Conservation (phyloP, 108 stramenopile species). For the Fragilaria crotonensis region DNA sequence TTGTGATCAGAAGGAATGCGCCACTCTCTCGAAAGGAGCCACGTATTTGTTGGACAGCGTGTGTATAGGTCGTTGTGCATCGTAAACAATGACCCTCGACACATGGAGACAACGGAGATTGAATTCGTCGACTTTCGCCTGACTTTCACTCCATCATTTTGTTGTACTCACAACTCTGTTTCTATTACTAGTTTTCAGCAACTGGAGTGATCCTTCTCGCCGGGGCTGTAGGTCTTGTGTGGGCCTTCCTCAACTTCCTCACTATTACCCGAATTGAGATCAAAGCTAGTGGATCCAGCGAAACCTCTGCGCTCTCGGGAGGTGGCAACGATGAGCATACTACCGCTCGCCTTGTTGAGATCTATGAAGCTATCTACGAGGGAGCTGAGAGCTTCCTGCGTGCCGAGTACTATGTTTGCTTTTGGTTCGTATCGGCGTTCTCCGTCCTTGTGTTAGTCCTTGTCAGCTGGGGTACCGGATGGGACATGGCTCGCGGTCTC, state of each 20-base stretch:
- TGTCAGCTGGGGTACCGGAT: conserved; percentile 81
- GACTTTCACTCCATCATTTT: neutral
- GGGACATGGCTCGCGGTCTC: conserved; percentile 80
- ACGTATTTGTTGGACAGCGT: no score
- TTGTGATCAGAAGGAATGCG: no score
- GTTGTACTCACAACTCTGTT: no score
- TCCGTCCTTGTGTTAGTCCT: conserved; percentile 77
- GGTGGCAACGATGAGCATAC: conserved; percentile 63
- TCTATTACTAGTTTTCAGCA: conserved; percentile 44
- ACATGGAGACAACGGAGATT: no score
- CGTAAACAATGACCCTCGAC: no score
- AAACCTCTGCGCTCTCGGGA: conserved; percentile 25
- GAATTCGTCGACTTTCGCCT: neutral
- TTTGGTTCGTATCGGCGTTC: conserved; percentile 84
- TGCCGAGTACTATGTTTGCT: conserved; percentile 95
- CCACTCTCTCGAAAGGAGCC: no score
- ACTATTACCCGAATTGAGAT: conserved; percentile 79
- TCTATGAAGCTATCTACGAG: conserved; percentile 90
- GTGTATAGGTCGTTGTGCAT: no score
- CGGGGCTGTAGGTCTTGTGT: conserved; percentile 60
- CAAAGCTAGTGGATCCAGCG: conserved; percentile 37
- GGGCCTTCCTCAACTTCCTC: conserved; percentile 68
- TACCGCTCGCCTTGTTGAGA: conserved; percentile 76
- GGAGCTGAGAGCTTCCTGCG: conserved; percentile 93
- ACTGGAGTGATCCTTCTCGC: conserved; percentile 63